Conservation (phyloP, 179 eudicot species). For the Sideroxylon spinosum region DNA sequence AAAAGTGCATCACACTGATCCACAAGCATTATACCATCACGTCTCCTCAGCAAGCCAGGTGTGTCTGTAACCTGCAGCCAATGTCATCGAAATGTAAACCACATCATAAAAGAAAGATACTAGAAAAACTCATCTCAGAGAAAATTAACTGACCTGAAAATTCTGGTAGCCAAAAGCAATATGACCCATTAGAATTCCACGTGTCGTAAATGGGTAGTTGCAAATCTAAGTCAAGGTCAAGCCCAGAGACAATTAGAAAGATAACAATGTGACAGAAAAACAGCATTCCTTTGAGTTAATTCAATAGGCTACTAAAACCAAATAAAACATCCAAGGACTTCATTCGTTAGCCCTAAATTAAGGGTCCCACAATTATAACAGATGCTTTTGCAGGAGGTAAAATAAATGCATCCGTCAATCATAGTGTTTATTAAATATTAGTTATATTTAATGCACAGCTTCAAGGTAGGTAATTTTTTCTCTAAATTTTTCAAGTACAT, state of each 20-base stretch:
- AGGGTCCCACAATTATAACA: conserved; percentile 1
- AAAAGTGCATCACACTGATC: background rate
- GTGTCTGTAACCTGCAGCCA: conserved; percentile 86
- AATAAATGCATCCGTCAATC: background rate
- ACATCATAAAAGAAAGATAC: background rate
- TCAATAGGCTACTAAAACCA: background rate
- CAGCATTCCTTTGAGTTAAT: background rate
- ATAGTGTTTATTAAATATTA: too few relatives aligned
- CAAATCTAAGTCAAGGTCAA: conserved; percentile 53
- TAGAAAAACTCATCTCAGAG: background rate
- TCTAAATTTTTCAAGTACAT: background rate
- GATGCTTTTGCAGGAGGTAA: background rate
- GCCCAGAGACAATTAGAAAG: background rate
- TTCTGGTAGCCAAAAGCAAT: conserved; percentile 67
- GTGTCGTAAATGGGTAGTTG: conserved; percentile 92
- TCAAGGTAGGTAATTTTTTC: background rate
- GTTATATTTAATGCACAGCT: conserved; percentile 5
- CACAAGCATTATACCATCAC: conserved; percentile 48
- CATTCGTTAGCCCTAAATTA: background rate
- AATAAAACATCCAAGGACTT: background rate
- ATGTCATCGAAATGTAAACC: conserved; percentile 3
- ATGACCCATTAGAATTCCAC: conserved; percentile 97
- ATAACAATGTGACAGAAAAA: background rate
- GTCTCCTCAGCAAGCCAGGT: conserved; percentile 77
- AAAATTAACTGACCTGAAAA: conserved; percentile 61